These are phyloP conservation scores for Linnemannia hyalina DNA, from an alignment of 192 early-diverging fungal species.

Conservation along the genomic window DNA sequence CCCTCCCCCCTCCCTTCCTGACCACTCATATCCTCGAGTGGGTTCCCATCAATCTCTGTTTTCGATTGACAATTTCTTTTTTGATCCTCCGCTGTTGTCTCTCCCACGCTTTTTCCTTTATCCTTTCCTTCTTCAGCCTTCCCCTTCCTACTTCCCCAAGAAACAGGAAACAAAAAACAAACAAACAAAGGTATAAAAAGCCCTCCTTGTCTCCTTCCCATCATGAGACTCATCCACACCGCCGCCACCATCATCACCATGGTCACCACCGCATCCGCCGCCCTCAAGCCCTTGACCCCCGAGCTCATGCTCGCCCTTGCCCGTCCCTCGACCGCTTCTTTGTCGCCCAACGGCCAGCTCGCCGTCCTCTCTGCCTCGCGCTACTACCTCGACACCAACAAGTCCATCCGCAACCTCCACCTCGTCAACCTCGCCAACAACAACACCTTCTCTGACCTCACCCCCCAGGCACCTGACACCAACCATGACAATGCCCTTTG, in stretches of 20 bases:
- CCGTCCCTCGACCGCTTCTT: slow-evolving; percentile 62
- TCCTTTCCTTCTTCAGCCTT: slow-evolving; percentile 23
- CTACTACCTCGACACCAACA: slow-evolving; percentile 70
- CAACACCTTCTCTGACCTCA: slow-evolving; percentile 59
- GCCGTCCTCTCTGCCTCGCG: slow-evolving; percentile 72
- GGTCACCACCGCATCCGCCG: slow-evolving; percentile 15
- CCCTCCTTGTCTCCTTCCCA: neutral
- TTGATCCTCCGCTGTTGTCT: neutral
- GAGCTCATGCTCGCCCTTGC: slow-evolving; percentile 74
- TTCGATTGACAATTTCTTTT: neutral
- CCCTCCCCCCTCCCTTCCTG: neutral
- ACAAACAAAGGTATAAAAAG: neutral
- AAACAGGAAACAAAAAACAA: neutral
- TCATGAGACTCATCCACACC: slow-evolving; percentile 5
- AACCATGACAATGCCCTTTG: slow-evolving; percentile 62
- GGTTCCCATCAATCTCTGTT: neutral
- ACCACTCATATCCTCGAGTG: neutral
- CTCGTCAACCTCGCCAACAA: slow-evolving; percentile 60
- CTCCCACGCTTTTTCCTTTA: neutral
- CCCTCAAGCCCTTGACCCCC: slow-evolving; percentile 60
- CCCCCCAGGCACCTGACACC: slow-evolving; percentile 48
- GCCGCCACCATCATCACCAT: slow-evolving; percentile 36
- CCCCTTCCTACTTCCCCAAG: slow-evolving; percentile 4
- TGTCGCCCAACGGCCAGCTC: slow-evolving; percentile 64
- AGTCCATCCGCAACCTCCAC: slow-evolving; percentile 67